Evolutionary conservation across 1,284 basidiomycete species (phyloP), one percentile per base, ranked within the genome.

Genomic region (Anthracocystis panici-leucophaei): DNA sequence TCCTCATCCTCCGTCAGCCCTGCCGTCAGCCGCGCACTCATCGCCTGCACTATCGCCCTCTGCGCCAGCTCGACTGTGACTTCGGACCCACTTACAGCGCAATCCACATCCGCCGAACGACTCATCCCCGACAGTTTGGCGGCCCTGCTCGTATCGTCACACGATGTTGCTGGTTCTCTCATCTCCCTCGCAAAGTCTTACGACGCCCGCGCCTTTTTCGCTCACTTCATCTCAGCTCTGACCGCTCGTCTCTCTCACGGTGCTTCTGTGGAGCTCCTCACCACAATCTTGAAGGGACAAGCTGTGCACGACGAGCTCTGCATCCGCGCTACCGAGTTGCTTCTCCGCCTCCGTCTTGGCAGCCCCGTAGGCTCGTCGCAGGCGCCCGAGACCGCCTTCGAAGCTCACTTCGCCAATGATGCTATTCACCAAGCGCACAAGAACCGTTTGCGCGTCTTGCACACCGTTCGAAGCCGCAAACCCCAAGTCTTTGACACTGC

Each of bases 41-140:
- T 80, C n/a, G 77, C 79, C 12, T 71, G 65, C 40, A 65, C 75
- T 38, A 74, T 78, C 14, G 72, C 75, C 20, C 72, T 81, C 33
- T 79, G 77, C 50, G 54, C 77, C 12, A 74, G 77, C 61, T 63
- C 77, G 18, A 71, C 42, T 21, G 55, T 56, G 3, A 57, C 53
- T 6, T 29, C 49, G 6, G 67, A 73, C 38, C 65, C 75, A 8
- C 62, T 81, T 11, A 27, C 65, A 3, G 3, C 41, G 4, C 63
- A 56, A 23, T 60, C 77, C 4, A 64, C 48, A 4, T 44, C 68
- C 9, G 29, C 55, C 21, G 65, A 63, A 6, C 71, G 67, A 35
- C 55, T 81, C 18, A 42, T 81, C 25, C 71, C 78, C 8, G 71
- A 69, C 31, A 56, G 66, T 48, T 55, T 75, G 35, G 54, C 75